phyloP scores from a whole-genome alignment of 192 early-diverging fungal species.

The Backusella tarrabulga region DNA sequence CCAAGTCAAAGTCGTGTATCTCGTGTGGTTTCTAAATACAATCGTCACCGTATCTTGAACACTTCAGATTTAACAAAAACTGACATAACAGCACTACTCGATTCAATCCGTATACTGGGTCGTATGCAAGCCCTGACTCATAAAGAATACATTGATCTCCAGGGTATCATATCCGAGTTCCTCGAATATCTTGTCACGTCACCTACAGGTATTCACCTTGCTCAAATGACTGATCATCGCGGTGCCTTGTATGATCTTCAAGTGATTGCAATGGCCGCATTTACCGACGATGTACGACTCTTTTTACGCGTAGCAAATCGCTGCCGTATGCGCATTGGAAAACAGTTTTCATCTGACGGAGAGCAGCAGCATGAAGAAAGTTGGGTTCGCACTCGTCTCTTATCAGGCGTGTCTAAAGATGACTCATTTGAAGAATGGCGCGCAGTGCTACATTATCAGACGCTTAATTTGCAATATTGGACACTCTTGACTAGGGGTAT shows the following conservation, averaged over 20 bases:
- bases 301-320: slow-evolving; percentile 54
- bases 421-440: slow-evolving; percentile 7
- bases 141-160: slow-evolving; percentile 56
- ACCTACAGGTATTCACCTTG: slow-evolving; percentile 47
- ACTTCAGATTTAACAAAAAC: slow-evolving; percentile 46
- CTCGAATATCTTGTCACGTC: slow-evolving; percentile 54
- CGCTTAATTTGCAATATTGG: slow-evolving; percentile 59
- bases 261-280: slow-evolving; percentile 49
- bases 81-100: slow-evolving; percentile 48
- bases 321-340: slow-evolving; percentile 58
- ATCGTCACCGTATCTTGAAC: slow-evolving; percentile 19
- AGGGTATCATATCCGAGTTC: slow-evolving; percentile 45
- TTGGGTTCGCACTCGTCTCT: background rate
- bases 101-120: slow-evolving; percentile 51
- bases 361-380: slow-evolving; percentile 21
- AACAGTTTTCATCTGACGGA: slow-evolving; percentile 45
- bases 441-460: slow-evolving; percentile 35
- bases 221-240: slow-evolving; percentile 53
- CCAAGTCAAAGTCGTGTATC: slow-evolving; percentile 52
- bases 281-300: slow-evolving; percentile 54
- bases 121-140: slow-evolving; percentile 50
- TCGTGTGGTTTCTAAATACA: slow-evolving; percentile 40
- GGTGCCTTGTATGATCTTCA: slow-evolving; percentile 56
- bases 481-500: slow-evolving; percentile 51
- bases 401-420: background rate